phyloP scores from a whole-genome alignment of 1,139 yeast species.

The Candida sanyaensis region DNA sequence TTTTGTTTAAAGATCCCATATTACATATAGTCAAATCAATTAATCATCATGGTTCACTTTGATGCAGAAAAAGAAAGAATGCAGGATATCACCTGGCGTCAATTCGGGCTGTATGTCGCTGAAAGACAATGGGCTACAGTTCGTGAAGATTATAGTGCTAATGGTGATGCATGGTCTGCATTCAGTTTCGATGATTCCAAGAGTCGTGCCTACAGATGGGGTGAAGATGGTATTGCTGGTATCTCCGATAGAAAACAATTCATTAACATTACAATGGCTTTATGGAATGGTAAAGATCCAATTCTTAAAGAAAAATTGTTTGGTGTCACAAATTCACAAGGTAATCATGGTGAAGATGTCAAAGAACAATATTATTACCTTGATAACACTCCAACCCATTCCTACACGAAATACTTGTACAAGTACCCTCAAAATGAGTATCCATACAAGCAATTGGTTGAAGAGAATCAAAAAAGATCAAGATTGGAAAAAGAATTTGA shows the following conservation, averaged over 20 bases:
- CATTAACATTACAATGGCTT: conserved; percentile 74
- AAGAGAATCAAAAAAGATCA: conserved; percentile 65
- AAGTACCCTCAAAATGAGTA: conserved; percentile 86
- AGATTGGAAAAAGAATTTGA: conserved; percentile 72
- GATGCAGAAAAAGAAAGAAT: conserved; percentile 73
- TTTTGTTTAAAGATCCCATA: neutral
- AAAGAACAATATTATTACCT: conserved; percentile 81
- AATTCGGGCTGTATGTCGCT: conserved; percentile 92
- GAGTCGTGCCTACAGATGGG: conserved; percentile 90
- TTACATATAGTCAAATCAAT: neutral
- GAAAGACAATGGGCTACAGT: conserved; percentile 97
- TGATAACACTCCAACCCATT: conserved; percentile 92
- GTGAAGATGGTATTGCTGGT: conserved; percentile 96
- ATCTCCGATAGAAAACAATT: conserved; percentile 84
- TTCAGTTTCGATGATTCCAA: conserved; percentile 88
- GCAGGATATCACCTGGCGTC: conserved; percentile 68
- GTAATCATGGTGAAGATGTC: conserved; percentile 96
- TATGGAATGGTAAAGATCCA: conserved; percentile 92
- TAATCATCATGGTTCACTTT: conserved; percentile 16
- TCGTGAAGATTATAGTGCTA: conserved; percentile 82
- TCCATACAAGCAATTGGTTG: conserved; percentile 79
- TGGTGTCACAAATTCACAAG: conserved; percentile 91
- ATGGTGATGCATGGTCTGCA: conserved; percentile 93
- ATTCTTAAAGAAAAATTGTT: conserved; percentile 84
- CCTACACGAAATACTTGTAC: conserved; percentile 90